A percentile compares a stretch with the other conserved stretches of the same genome.
These are phyloP conservation scores for Tripidium arundinaceum DNA, from an alignment of 202 grass and related monocot species.

Conservation along the genomic window DNA sequence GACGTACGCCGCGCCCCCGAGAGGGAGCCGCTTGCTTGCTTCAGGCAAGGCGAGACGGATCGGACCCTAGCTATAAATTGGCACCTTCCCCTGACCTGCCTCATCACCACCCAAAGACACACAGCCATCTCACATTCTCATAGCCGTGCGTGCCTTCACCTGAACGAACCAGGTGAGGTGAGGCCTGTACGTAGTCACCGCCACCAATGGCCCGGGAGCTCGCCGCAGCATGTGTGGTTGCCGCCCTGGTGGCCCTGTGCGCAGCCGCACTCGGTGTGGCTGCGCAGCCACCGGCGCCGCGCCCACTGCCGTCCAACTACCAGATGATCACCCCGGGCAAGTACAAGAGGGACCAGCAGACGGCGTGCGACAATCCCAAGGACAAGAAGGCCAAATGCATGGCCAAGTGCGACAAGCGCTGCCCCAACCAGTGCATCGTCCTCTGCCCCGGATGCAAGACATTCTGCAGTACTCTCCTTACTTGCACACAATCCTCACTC, in stretches of 20 bases:
- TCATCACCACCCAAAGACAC: too few species aligned
- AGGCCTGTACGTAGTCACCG: background rate
- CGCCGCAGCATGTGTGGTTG: background rate
- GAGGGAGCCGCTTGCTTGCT: too few species aligned
- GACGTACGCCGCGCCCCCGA: too few species aligned
- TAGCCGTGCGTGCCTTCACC: too few species aligned
- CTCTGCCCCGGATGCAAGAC: slow-evolving; percentile 46
- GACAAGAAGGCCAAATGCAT: background rate
- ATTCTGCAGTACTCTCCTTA: slow-evolving; percentile 7
- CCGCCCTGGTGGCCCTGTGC: background rate
- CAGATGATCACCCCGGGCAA: background rate
- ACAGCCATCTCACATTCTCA: too few species aligned
- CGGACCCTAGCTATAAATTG: background rate
- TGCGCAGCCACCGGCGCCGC: background rate
- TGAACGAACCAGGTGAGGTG: background rate
- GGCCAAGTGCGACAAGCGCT: slow-evolving; percentile 29
- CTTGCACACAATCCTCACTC: too few species aligned
- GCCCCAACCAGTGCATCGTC: slow-evolving; percentile 40
- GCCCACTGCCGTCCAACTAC: background rate
- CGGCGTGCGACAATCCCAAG: background rate
- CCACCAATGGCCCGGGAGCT: background rate
- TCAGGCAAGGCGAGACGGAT: too few species aligned
- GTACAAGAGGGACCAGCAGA: background rate
- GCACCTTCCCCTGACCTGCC: background rate
- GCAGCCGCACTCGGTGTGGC: background rate